Conservation (phyloP, 345 rosid genomes). For the Trapa incisa region DNA sequence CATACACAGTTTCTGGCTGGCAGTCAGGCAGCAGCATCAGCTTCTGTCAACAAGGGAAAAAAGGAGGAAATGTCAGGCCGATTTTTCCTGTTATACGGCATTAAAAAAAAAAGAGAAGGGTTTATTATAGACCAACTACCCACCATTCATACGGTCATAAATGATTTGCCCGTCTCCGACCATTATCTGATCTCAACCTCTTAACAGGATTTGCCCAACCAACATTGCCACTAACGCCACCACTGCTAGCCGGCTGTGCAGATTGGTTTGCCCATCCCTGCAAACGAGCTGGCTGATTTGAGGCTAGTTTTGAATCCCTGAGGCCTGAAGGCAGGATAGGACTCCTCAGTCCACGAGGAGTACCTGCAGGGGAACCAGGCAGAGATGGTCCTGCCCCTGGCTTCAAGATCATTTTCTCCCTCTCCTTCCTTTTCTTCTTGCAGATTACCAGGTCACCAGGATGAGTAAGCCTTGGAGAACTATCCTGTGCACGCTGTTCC, state of each 20-base stretch:
- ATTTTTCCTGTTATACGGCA: background rate
- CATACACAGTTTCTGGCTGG: too few species aligned
- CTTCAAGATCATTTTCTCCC: constrained; percentile 63
- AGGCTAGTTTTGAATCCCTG: constrained; percentile 42
- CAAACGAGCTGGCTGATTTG: constrained; percentile 32
- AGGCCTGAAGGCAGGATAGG: constrained; percentile 33
- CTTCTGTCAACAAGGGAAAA: background rate
- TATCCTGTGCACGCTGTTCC: constrained; percentile 48
- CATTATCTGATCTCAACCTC: constrained; percentile 86
- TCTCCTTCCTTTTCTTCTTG: constrained; percentile 98
- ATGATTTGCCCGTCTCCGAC: constrained; percentile 86
- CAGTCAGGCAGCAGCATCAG: too few species aligned
- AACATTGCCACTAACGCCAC: constrained; percentile 44
- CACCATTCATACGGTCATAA: constrained; percentile 25
- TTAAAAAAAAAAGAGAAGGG: background rate
- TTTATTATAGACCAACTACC: background rate
- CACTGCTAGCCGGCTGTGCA: constrained; percentile 31
- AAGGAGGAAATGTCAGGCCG: background rate
- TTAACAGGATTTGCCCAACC: constrained; percentile 99
- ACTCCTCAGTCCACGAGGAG: constrained; percentile 50
- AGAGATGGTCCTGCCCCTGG: constrained; percentile 52
- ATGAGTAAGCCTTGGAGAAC: constrained; percentile 53
- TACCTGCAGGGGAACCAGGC: constrained; percentile 68
- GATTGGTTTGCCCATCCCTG: constrained; percentile 71
- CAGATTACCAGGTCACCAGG: constrained; percentile 92